phyloP scores from a whole-genome alignment of 306 rosid species.

The Lagenaria siceraria region DNA sequence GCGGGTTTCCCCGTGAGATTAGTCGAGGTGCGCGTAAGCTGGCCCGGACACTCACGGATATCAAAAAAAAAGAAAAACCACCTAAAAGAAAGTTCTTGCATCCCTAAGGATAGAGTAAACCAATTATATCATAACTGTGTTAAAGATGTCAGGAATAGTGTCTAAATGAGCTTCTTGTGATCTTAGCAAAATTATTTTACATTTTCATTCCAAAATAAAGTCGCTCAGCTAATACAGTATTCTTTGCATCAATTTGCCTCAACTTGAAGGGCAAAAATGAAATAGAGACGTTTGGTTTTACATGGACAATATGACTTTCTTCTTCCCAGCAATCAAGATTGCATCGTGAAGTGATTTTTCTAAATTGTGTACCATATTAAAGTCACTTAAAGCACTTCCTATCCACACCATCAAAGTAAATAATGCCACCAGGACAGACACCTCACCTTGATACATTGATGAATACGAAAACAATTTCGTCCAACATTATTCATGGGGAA shows the following conservation, averaged over 20 bases:
- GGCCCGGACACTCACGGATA: too few species aligned
- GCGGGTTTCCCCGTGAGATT: too few species aligned
- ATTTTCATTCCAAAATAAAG: not conserved
- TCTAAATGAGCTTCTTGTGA: not conserved
- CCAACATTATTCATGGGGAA: conserved; percentile 86
- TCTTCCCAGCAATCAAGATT: not conserved
- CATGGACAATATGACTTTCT: not conserved
- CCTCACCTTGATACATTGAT: conserved; percentile 91
- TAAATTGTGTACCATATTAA: not conserved
- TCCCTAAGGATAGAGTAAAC: not conserved
- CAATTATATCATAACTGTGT: not conserved
- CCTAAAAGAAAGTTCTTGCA: not conserved
- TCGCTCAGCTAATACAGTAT: not conserved
- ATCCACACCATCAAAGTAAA: conserved; percentile 3
- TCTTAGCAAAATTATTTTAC: not conserved
- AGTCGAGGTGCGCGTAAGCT: too few species aligned
- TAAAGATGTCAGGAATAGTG: not conserved
- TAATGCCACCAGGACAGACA: not conserved
- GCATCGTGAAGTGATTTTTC: not conserved
- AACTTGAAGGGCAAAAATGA: not conserved
- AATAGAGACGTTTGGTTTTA: not conserved
- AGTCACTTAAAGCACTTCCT: not conserved
- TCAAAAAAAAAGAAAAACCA: too few species aligned
- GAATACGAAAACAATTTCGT: conserved; percentile 93
- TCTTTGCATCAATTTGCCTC: not conserved